Conservation (phyloP, 805 yeast genomes). For the Saccharomyces eubayanus region DNA sequence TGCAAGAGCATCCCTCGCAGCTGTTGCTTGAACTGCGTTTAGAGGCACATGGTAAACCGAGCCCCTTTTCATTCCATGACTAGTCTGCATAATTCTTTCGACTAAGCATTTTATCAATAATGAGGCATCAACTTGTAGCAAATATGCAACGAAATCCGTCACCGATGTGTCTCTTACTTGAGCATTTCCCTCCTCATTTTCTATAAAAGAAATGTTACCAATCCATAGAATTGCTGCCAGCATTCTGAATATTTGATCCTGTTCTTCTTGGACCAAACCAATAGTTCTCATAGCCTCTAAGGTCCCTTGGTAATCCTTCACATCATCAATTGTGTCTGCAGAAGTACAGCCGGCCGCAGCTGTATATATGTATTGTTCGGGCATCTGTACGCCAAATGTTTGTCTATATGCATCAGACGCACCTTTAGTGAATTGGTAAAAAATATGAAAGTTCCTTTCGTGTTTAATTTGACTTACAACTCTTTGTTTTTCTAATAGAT, state of each 20-base stretch:
- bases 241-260: conserved; percentile 80
- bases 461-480: conserved; percentile 90
- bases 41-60: conserved; percentile 91
- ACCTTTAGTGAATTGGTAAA: conserved; percentile 89
- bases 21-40: conserved; percentile 84
- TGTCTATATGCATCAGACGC: conserved; percentile 81
- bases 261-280: conserved; percentile 75
- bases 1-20: conserved; percentile 91
- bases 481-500: conserved; percentile 87
- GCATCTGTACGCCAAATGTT: conserved; percentile 81
- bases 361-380: conserved; percentile 87
- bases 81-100: conserved; percentile 81
- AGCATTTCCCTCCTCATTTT: conserved; percentile 82
- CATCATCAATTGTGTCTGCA: conserved; percentile 83
- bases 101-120: conserved; percentile 58
- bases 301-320: conserved; percentile 70
- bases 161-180: conserved; percentile 76
- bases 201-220: conserved; percentile 81
- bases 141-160: conserved; percentile 89
- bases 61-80: conserved; percentile 83
- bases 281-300: conserved; percentile 78
- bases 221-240: conserved; percentile 86
- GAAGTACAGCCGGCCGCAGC: conserved; percentile 76
- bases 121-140: conserved; percentile 69
- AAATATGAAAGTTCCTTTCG: conserved; percentile 95